phyloP scores from a whole-genome alignment of 345 rosid genomes.

The Eucalyptus marginata region DNA sequence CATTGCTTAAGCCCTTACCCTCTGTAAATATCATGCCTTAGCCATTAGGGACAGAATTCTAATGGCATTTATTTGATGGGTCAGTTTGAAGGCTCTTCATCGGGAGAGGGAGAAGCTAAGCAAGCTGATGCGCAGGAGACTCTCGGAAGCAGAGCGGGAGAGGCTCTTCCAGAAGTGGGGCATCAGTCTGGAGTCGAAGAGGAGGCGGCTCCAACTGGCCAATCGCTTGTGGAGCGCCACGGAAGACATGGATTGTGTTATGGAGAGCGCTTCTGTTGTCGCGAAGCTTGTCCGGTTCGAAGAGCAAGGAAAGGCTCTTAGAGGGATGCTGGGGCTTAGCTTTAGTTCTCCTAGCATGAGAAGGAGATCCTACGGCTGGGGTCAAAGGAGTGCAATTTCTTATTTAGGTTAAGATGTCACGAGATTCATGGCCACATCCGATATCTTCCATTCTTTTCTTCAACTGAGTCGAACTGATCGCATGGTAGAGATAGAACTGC shows the following conservation, averaged over 20 bases:
- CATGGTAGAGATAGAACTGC: not conserved
- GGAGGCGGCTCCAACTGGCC: conserved; percentile 65
- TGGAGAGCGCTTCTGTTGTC: conserved; percentile 64
- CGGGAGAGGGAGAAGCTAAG: conserved; percentile 69
- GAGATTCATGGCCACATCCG: not conserved
- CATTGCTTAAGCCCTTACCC: not conserved
- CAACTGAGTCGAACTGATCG: not conserved
- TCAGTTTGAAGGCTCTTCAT: conserved; percentile 62
- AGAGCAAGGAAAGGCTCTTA: conserved; percentile 69
- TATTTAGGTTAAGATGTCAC: not conserved
- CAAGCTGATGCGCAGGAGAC: conserved; percentile 73
- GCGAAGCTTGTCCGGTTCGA: conserved; percentile 73
- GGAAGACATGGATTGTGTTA: conserved; percentile 41
- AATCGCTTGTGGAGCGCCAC: conserved; percentile 61
- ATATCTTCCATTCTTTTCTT: not conserved
- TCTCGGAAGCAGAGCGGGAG: conserved; percentile 53
- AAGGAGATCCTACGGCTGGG: conserved; percentile 62
- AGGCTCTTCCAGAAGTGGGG: conserved; percentile 74
- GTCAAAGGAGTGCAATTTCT: conserved; percentile 23
- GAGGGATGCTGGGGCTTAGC: conserved; percentile 89
- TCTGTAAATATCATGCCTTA: not conserved
- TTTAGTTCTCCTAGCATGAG: conserved; percentile 49
- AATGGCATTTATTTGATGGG: not conserved
- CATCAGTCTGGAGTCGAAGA: conserved; percentile 53
- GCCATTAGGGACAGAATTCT: not conserved